Evolutionary conservation across 371 early-diverging fungal genomes (phyloP).

Genomic region (Sporodiniella umbellata): DNA sequence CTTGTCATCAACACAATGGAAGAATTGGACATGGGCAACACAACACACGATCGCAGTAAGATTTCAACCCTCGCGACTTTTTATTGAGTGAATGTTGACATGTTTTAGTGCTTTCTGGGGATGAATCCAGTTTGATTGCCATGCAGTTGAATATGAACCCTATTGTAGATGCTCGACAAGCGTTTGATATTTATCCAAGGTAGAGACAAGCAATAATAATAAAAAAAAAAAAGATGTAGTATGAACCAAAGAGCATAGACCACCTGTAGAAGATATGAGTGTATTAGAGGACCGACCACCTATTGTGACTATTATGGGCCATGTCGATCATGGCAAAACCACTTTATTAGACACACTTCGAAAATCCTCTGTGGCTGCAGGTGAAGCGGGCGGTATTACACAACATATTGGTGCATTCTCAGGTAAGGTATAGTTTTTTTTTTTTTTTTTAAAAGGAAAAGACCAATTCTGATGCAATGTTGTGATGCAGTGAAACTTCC

Average conservation of each 20-base stretch:
- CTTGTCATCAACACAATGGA: slow-evolving; percentile 67
- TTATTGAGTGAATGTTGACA: too few species aligned
- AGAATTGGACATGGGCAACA: slow-evolving; percentile 73
- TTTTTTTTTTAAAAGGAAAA: too few species aligned
- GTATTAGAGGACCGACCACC: slow-evolving; percentile 78
- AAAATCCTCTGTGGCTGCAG: slow-evolving; percentile 86
- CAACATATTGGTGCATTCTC: slow-evolving; percentile 98
- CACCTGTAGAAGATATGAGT: slow-evolving; percentile 68
- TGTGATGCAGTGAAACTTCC: slow-evolving; percentile 60
- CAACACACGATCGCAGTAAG: slow-evolving; percentile 64
- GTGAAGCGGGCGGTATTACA: slow-evolving; percentile 97
- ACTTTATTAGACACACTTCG: slow-evolving; percentile 94
- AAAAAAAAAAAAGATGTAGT: background rate
- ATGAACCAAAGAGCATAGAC: too few species aligned
- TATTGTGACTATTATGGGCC: slow-evolving; percentile 97
- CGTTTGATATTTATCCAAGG: slow-evolving; percentile 60
- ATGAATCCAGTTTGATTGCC: slow-evolving; percentile 83
- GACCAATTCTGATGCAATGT: too few species aligned
- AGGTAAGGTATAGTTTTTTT: slow-evolving; percentile 44
- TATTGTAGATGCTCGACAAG: slow-evolving; percentile 60
- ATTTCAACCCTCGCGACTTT: background rate
- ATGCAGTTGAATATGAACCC: slow-evolving; percentile 86
- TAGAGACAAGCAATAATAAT: slow-evolving; percentile 10
- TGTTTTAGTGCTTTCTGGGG: slow-evolving; percentile 67
- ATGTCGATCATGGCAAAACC: slow-evolving; percentile 97